Conservation (phyloP, 768 basidiomycete genomes). For the Boletellus ananas region DNA sequence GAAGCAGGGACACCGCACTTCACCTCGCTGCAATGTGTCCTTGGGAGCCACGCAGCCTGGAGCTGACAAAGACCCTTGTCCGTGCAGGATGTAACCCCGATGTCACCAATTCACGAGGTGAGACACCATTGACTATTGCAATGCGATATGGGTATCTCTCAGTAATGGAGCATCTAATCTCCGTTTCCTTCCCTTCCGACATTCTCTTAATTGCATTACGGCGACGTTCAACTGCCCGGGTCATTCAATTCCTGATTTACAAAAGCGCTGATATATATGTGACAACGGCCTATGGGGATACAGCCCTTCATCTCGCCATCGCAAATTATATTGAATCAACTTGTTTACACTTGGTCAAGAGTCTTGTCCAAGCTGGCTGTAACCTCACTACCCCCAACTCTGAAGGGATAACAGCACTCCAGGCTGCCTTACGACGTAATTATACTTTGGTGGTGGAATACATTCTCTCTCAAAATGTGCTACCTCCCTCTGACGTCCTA, state of each 20-base stretch:
- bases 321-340: not conserved
- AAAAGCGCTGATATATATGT: not conserved
- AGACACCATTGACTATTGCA: conserved; percentile 1
- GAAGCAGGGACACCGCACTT: not conserved
- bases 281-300: not conserved
- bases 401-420: not conserved
- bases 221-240: not conserved
- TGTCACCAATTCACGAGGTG: not conserved
- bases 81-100: not conserved
- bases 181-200: not conserved
- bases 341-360: not conserved
- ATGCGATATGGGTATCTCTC: not conserved
- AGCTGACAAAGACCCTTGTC: conserved; percentile 1
- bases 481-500: not conserved
- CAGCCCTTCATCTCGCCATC: not conserved
- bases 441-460: not conserved
- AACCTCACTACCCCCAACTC: not conserved
- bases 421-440: not conserved
- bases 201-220: not conserved
- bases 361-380: not conserved
- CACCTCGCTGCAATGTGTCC: not conserved
- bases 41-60: not conserved
- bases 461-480: not conserved
- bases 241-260: not conserved
- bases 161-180: conserved; percentile 1